Percentiles rank a stretch among this genome's conserved stretches.
Evolutionary conservation across 2,329 filamentous ascomycete species (phyloP).

Genomic region (Sporothrix variecibatus): DNA sequence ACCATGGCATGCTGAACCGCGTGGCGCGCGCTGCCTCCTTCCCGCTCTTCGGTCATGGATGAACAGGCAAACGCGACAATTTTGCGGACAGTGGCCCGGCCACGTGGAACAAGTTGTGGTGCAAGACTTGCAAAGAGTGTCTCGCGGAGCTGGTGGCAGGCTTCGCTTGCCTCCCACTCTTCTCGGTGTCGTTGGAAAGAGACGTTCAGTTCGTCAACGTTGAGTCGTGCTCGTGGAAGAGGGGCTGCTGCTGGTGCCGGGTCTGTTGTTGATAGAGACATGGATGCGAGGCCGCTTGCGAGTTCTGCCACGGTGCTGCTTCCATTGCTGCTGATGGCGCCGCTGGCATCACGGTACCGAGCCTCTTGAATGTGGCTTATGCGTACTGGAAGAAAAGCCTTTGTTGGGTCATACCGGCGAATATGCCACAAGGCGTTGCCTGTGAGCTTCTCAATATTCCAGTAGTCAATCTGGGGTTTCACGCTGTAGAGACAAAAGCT

Average conservation of each 20-base stretch:
- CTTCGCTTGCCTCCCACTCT: slow-evolving; percentile 28
- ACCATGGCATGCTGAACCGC: slow-evolving; percentile 31
- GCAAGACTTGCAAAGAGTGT: slow-evolving; percentile 24
- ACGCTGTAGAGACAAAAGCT: slow-evolving; percentile 14
- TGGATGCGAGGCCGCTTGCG: slow-evolving; percentile 23
- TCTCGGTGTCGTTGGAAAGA: slow-evolving; percentile 15
- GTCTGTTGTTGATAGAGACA: neutral
- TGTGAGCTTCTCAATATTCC: slow-evolving; percentile 29
- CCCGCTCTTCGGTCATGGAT: slow-evolving; percentile 25
- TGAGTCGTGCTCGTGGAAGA: neutral
- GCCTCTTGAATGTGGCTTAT: slow-evolving; percentile 26
- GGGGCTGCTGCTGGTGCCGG: neutral
- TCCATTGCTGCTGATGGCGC: slow-evolving; percentile 16
- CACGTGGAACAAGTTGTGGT: slow-evolving; percentile 19
- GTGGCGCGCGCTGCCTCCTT: slow-evolving; percentile 16
- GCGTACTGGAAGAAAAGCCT: slow-evolving; percentile 27
- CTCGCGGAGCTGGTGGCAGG: slow-evolving; percentile 28
- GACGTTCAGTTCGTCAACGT: slow-evolving; percentile 17
- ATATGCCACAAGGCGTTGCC: slow-evolving; percentile 29
- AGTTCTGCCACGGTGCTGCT: slow-evolving; percentile 22
- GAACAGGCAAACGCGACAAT: slow-evolving; percentile 31
- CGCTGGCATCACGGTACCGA: slow-evolving; percentile 27
- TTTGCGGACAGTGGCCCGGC: slow-evolving; percentile 21
- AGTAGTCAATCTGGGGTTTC: slow-evolving; percentile 29
- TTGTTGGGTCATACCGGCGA: slow-evolving; percentile 23